These are phyloP conservation scores for Neophaeococcomyces aloes DNA, from an alignment of 2,329 filamentous ascomycete species.

Conservation along the genomic window DNA sequence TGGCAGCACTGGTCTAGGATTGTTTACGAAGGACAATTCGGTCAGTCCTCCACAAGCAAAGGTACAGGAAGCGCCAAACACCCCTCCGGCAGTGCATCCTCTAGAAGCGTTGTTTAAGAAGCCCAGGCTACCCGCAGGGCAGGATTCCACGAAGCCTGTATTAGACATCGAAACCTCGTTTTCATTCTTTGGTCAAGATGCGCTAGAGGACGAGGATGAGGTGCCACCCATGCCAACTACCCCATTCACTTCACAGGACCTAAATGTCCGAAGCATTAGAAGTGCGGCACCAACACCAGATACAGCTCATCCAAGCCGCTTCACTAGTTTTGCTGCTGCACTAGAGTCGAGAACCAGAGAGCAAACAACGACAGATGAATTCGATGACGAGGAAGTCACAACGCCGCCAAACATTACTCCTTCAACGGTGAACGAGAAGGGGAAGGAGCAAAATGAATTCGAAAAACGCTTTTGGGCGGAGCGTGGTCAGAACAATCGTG, in stretches of 20 bases:
- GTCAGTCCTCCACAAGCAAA: conserved; percentile 29
- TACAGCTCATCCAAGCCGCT: conserved; percentile 59
- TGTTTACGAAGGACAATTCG: conserved; percentile 10
- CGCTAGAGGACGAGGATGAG: conserved; percentile 38
- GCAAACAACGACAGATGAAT: conserved; percentile 9
- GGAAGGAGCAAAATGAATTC: conserved; percentile 43
- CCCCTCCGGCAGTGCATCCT: conserved; percentile 57
- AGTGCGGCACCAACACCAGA: conserved; percentile 93
- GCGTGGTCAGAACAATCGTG: conserved; percentile 40
- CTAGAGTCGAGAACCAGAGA: not conserved
- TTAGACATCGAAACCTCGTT: conserved; percentile 50
- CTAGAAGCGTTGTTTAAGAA: conserved; percentile 88
- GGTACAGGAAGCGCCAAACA: conserved; percentile 42
- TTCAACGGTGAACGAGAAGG: not conserved
- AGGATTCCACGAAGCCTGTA: conserved; percentile 27
- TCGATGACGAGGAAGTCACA: conserved; percentile 13
- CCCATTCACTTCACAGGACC: conserved; percentile 69
- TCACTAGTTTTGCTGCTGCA: conserved; percentile 19
- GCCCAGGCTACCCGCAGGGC: conserved; percentile 35
- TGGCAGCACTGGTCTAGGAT: conserved; percentile 10
- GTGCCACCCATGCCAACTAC: conserved; percentile 53
- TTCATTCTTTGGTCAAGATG: conserved; percentile 61
- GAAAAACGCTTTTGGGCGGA: conserved; percentile 51
- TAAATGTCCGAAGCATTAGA: conserved; percentile 55
- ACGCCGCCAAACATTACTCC: not conserved